Evolutionary conservation across 805 yeast species (phyloP), one percentile per base, ranked within the genome.

Genomic region (Saturnispora sanitii): DNA sequence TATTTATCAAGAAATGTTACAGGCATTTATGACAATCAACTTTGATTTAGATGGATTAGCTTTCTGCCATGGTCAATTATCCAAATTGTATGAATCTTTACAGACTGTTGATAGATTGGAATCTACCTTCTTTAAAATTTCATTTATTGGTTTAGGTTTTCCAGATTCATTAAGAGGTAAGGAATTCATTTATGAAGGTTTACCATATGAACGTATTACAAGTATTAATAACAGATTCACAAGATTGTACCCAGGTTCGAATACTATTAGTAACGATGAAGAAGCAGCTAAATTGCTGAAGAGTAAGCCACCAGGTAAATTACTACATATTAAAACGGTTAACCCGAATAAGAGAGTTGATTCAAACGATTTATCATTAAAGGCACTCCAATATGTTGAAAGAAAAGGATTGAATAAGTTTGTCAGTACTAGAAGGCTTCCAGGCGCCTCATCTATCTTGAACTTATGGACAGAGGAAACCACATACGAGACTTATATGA

Each of bases 391-490:
- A 46, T 84, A 82, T 58, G 78, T 83, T 51, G 78, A 83, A 49
- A 79, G 84, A 59, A 79, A 79, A 60, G 75, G 83, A 52, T 62
- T 85, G 61, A 73, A 75, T 49, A 71, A 73, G 45, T 86, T 86
- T 62, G 72, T 83, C 4, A 74, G 77, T 29, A 70, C 80, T 37
- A 72, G 82, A 57, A 75, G 82, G 50, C 60, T 85, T 39, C 85
- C 90, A 1, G 88, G 90, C 4, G 72, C 83, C 1, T 72, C 77
- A 0, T 70, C 80, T 9, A 79, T 82, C 7, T 70, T 75, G 40
- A 86, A 85, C 52, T 64, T 86, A 51, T 86, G 95, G 95, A 85
- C 88, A 16, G 94, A 86, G 54, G 94, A 86, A 60, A 73, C 82
- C 7, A 79, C 83, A 1, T 86, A 77, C 63, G 84, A 77, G 47